These are phyloP conservation scores for Detonula confervacea DNA, from an alignment of 352 stramenopile species.

Conservation along the genomic window DNA sequence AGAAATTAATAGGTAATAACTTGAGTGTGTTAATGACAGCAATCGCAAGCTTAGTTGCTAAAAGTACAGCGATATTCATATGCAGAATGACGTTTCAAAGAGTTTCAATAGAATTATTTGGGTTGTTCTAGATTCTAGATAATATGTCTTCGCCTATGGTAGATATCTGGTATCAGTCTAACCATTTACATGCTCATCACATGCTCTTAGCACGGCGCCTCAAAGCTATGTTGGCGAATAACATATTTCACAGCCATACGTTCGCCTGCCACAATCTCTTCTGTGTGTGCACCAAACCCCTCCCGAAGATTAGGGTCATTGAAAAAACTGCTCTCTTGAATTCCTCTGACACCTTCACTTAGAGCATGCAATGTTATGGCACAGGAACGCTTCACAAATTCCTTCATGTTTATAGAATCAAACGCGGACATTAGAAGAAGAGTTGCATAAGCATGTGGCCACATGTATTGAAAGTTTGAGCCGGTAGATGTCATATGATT, in stretches of 20 bases:
- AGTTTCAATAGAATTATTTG: too few relatives aligned
- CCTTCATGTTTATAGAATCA: slow-evolving; percentile 8
- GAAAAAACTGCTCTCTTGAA: slow-evolving; percentile 15
- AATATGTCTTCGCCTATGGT: too few relatives aligned
- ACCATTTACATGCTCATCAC: too few relatives aligned
- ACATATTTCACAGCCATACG: slow-evolving; percentile 40
- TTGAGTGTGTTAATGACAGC: too few relatives aligned
- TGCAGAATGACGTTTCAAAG: too few relatives aligned
- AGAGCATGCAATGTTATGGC: not conserved
- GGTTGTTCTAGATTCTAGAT: too few relatives aligned
- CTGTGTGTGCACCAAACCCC: slow-evolving; percentile 28
- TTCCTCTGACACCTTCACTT: not conserved
- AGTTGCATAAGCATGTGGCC: not conserved
- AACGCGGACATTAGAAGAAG: not conserved
- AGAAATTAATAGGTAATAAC: too few relatives aligned
- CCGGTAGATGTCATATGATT: not conserved
- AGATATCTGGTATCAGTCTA: too few relatives aligned
- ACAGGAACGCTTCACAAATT: slow-evolving; percentile 1
- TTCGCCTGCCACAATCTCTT: slow-evolving; percentile 50
- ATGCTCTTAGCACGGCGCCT: slow-evolving; percentile 20
- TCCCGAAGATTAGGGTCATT: slow-evolving; percentile 35
- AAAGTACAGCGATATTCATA: too few relatives aligned
- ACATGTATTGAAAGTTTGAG: not conserved
- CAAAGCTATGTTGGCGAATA: slow-evolving; percentile 39
- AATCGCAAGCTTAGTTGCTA: too few relatives aligned